These are phyloP conservation scores for Globisporangium emineosum DNA, from an alignment of 352 stramenopile species.

Conservation along the genomic window DNA sequence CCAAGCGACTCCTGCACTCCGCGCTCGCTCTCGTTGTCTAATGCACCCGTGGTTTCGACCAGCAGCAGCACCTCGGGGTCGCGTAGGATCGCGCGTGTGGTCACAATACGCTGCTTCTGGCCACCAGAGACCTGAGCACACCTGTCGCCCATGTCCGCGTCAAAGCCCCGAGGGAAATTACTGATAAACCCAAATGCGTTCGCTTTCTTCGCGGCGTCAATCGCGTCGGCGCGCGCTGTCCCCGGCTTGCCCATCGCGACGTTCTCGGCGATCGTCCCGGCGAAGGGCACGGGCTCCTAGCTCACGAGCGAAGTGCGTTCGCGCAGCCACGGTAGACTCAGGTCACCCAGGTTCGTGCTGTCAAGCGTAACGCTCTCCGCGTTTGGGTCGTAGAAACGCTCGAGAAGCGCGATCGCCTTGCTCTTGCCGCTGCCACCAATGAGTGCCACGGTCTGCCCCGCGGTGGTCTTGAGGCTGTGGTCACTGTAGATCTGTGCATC, in stretches of 20 bases:
- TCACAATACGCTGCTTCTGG: no score
- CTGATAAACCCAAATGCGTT: conserved; percentile 50
- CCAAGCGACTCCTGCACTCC: conserved; percentile 71
- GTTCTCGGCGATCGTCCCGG: conserved; percentile 15
- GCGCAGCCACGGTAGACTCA: conserved; percentile 69
- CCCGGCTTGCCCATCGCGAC: conserved; percentile 39
- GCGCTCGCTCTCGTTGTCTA: conserved; percentile 58
- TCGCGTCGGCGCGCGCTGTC: conserved; percentile 18
- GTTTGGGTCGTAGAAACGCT: conserved; percentile 56
- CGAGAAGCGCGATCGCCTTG: conserved; percentile 46
- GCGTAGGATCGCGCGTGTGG: no score
- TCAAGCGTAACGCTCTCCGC: conserved; percentile 37
- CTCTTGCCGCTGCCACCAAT: conserved; percentile 57
- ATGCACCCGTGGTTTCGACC: no score
- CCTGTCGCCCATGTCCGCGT: conserved; percentile 89
- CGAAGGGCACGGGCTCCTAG: conserved; percentile 58
- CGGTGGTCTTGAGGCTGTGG: conserved; percentile 38
- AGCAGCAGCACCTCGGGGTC: conserved; percentile 37
- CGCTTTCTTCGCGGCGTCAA: conserved; percentile 36
- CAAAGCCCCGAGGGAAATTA: conserved; percentile 77
- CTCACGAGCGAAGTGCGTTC: conserved; percentile 82
- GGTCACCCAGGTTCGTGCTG: conserved; percentile 47
- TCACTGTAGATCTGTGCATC: conserved; percentile 32
- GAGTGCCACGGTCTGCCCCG: conserved; percentile 47
- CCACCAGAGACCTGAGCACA: conserved; percentile 86